Conservation (phyloP, 371 early-diverging fungal genomes). For the Lichtheimia ornata region DNA sequence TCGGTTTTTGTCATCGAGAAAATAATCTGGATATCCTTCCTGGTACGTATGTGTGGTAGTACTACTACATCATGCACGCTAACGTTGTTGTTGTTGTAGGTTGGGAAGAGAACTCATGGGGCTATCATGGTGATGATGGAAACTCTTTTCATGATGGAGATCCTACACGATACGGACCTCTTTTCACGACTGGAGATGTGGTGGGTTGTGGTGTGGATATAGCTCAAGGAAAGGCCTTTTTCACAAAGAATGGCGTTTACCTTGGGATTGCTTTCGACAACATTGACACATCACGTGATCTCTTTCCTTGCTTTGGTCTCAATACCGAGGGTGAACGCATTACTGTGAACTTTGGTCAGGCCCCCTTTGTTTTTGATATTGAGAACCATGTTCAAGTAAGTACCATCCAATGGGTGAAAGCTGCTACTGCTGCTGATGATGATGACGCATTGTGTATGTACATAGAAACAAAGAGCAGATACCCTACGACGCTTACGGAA, state of each 20-base stretch:
- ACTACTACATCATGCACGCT: neutral
- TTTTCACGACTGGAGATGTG: conserved; percentile 86
- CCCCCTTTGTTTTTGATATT: conserved; percentile 84
- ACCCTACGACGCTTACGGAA: too few relatives aligned
- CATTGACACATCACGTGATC: conserved; percentile 33
- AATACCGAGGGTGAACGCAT: conserved; percentile 83
- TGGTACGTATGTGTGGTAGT: conserved; percentile 60
- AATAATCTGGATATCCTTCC: conserved; percentile 69
- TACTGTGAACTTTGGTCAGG: conserved; percentile 87
- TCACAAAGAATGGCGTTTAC: conserved; percentile 87
- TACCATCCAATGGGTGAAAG: too few relatives aligned
- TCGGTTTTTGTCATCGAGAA: conserved; percentile 65
- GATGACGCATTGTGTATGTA: too few relatives aligned
- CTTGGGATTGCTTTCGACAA: conserved; percentile 60
- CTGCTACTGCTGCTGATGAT: too few relatives aligned
- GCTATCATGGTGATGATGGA: conserved; percentile 95
- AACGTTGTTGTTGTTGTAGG: conserved; percentile 41
- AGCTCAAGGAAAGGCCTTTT: conserved; percentile 71
- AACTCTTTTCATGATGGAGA: conserved; percentile 76
- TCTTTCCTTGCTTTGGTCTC: conserved; percentile 88
- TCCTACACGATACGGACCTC: conserved; percentile 86
- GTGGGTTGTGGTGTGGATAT: conserved; percentile 94
- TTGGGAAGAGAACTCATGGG: conserved; percentile 83
- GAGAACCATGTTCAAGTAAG: conserved; percentile 63
- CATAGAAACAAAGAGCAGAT: too few relatives aligned